These are phyloP conservation scores for Nemania bipapillata DNA, from an alignment of 2,329 filamentous ascomycete species.

Conservation along the genomic window DNA sequence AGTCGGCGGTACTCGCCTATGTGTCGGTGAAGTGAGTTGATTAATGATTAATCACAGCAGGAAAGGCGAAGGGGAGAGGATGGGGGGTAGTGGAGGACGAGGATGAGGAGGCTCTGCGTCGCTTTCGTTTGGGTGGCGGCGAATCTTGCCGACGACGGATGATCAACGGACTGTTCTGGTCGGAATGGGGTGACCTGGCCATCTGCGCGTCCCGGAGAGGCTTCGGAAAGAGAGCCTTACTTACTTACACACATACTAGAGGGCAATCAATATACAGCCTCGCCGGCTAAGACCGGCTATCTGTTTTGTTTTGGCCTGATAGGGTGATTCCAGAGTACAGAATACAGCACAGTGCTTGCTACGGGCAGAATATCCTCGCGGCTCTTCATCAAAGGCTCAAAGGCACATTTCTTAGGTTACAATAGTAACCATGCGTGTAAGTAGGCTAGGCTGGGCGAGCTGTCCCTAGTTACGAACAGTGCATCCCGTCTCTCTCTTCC, in stretches of 20 bases:
- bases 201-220: not conserved
- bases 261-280: not conserved
- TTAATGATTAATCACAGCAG: too few species aligned
- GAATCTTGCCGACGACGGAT: not conserved
- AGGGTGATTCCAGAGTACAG: not conserved
- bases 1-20: slow-evolving; percentile 28
- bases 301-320: not conserved
- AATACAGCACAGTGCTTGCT: not conserved
- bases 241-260: not conserved
- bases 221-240: not conserved
- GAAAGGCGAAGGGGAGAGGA: too few species aligned
- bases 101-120: slow-evolving; percentile 27
- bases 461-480: not conserved
- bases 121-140: not conserved
- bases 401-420: not conserved
- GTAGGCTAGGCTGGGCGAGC: not conserved
- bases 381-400: not conserved
- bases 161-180: not conserved
- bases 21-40: not conserved
- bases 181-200: not conserved
- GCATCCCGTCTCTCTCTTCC: not conserved
- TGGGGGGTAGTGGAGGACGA: not conserved
- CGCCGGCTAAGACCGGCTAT: not conserved
- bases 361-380: not conserved
- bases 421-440: slow-evolving; percentile 4